phyloP scores from a whole-genome alignment of 306 rosid genomes.

The Dryas drummondii region DNA sequence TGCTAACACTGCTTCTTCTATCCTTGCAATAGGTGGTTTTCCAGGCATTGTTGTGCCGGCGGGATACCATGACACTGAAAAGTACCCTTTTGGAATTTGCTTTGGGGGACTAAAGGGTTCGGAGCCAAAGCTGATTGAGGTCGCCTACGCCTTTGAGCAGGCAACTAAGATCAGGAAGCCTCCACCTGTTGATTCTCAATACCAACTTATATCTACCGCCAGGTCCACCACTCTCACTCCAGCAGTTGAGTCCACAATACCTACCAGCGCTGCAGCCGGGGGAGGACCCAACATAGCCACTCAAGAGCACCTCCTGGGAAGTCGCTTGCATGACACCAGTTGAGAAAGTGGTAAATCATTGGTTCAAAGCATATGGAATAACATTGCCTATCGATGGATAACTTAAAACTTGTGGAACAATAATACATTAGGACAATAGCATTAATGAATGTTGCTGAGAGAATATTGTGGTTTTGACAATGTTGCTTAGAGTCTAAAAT shows the following conservation, averaged over 20 bases:
- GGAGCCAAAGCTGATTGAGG: conserved; percentile 60
- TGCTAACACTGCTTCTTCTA: background rate
- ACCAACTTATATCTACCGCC: background rate
- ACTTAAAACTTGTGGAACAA: no score
- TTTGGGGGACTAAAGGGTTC: conserved; percentile 71
- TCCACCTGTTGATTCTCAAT: conserved; percentile 34
- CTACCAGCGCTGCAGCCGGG: background rate
- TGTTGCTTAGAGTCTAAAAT: no score
- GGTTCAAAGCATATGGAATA: no score
- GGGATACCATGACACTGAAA: conserved; percentile 38
- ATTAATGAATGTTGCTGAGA: no score
- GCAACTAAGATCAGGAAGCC: conserved; percentile 62
- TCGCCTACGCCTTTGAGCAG: conserved; percentile 67
- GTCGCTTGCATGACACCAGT: background rate
- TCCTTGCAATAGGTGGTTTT: conserved; percentile 63
- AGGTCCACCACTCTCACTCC: background rate
- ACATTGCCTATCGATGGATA: no score
- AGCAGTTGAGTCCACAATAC: background rate
- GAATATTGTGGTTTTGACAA: no score
- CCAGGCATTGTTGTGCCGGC: conserved; percentile 75
- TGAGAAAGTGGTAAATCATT: no score
- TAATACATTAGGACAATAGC: no score
- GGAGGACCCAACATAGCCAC: background rate
- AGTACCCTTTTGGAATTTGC: conserved; percentile 56
- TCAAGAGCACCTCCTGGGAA: background rate